Evolutionary conservation across 75 land plant species (phyloP).

Genomic region (Cupressus sempervirens): DNA sequence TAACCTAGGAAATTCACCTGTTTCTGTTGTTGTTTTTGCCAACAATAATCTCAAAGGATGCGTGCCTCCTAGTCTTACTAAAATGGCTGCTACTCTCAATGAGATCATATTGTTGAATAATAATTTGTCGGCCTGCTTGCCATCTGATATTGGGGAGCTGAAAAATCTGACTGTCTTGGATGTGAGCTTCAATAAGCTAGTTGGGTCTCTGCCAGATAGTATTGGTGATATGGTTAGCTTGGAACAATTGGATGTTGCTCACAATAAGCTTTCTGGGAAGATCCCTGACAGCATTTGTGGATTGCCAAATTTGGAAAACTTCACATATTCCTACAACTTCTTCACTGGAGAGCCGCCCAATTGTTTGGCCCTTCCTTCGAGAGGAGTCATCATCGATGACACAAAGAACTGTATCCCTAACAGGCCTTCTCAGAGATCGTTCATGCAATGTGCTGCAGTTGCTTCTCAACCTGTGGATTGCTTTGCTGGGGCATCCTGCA

Average conservation of each 20-base stretch:
- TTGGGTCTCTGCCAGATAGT: conserved; percentile 27
- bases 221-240: conserved; percentile 42
- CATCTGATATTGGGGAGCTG: conserved; percentile 28
- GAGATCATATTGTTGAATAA: conserved; percentile 47
- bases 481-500: conserved; percentile 51
- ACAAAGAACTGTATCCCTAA: conserved; percentile 48
- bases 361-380: conserved; percentile 31
- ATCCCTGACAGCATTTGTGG: conserved; percentile 56
- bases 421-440: conserved; percentile 37
- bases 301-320: conserved; percentile 50
- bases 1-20: conserved; percentile 65
- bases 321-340: conserved; percentile 61
- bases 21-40: conserved; percentile 67
- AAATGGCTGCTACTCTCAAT: conserved; percentile 43
- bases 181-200: conserved; percentile 33
- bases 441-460: conserved; percentile 23
- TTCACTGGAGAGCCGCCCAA: conserved; percentile 61
- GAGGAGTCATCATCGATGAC: conserved; percentile 28
- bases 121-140: conserved; percentile 23
- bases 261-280: conserved; percentile 64
- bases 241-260: conserved; percentile 63
- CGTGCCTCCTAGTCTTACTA: conserved; percentile 47
- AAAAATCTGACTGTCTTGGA: conserved; percentile 30
- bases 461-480: conserved; percentile 29
- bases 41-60: conserved; percentile 57